Base-by-base conservation (phyloP, 352 stramenopile species). In the Phytophthora capsici region DNA sequence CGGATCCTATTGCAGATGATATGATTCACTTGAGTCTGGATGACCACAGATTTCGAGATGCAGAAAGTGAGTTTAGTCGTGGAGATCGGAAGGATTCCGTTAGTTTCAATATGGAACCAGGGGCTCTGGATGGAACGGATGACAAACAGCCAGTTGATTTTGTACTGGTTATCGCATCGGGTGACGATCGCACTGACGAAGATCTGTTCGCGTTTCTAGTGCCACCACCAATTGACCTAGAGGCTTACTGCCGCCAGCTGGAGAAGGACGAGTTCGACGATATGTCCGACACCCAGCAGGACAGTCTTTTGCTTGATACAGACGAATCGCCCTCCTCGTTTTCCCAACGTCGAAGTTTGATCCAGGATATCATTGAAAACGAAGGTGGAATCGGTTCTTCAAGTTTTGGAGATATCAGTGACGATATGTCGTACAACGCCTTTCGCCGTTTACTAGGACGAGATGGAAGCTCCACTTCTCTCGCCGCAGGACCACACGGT, bases 121-220 rank as follows among this genome's bases (percentile, higher is more conserved):
- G 38, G 14, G 25, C 26, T 6, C 47, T 63, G 13, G 59, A 75
- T 20, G 50, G n/a, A 20, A n/a, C 25, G 9, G 51, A 82, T 23
- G 70, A 66, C 4, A 71, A 78, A 16, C 69, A 75, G 2, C 57
- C 71, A 16, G 85, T 95, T 14, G 87, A 95, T 55, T 95, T 93
- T 60, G 71, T 95, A 19, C 58, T 95, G 4, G 82, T 95, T n/a
- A 93, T 94, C 36, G 85, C 87, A 0, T 94, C 87, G 1, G 87
- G 87, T 6, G 86, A 95, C 46, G 85, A 93, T 25, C 81, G 86
- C 12, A 93, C 82, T 2, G 87, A 95, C 53, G 87, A 95, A 75
- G 87, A 95, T 60, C 44, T 95, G 47, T 95, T 95, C 56, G 66
- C 81, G 1, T 80, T 90, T 38, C 58, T 95, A 4, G 85, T 93